Conservation (phyloP, 2,329 filamentous ascomycete species). For the Scedosporium aurantiacum region DNA sequence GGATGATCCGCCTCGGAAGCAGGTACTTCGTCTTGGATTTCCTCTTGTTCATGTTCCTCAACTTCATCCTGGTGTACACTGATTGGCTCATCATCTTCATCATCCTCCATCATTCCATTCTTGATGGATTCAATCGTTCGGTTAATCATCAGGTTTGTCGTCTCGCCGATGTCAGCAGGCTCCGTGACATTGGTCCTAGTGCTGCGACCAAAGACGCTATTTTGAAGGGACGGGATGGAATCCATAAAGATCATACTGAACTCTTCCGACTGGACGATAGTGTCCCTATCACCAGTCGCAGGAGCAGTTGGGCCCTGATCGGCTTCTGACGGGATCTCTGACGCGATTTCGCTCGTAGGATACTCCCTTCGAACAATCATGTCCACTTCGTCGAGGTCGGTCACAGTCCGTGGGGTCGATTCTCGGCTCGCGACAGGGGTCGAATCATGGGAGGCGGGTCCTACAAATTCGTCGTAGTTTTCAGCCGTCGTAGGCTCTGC, state of each 20-base stretch:
- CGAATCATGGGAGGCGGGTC: background rate
- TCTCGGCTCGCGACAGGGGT: background rate
- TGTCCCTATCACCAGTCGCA: constrained; percentile 21
- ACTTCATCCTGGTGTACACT: constrained; percentile 3
- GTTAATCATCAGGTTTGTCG: constrained; percentile 46
- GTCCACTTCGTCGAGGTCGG: background rate
- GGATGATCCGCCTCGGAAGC: background rate
- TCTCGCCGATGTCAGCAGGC: constrained; percentile 39
- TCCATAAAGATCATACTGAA: constrained; percentile 51
- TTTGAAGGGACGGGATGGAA: constrained; percentile 39
- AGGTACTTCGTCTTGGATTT: constrained; percentile 1
- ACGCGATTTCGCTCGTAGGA: background rate
- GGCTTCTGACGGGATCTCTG: background rate
- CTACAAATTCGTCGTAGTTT: background rate
- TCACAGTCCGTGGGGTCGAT: background rate
- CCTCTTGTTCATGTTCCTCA: constrained; percentile 9
- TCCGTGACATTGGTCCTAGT: constrained; percentile 16
- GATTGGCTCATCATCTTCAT: constrained; percentile 10
- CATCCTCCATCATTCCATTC: constrained; percentile 15
- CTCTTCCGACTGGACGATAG: constrained; percentile 38
- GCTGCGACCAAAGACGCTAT: constrained; percentile 21
- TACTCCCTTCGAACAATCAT: background rate
- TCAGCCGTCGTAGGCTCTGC: background rate
- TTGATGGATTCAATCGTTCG: constrained; percentile 41
- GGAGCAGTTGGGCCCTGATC: background rate